phyloP scores from a whole-genome alignment of 2,329 filamentous ascomycete genomes.

The Epichloe scottii region DNA sequence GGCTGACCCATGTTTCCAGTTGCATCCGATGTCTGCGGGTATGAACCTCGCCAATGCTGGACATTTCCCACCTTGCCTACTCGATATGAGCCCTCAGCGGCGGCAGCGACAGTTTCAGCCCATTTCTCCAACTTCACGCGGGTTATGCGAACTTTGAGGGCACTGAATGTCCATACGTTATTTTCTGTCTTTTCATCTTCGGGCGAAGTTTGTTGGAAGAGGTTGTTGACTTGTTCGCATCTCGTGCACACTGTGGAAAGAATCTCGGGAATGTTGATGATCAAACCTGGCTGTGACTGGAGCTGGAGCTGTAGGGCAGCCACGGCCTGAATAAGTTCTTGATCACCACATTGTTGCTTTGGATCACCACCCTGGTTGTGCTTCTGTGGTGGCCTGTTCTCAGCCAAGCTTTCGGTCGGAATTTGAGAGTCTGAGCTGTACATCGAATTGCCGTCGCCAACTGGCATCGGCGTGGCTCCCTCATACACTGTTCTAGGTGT shows the following conservation, averaged over 20 bases:
- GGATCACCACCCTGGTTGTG: constrained; percentile 1
- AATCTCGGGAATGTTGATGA: constrained; percentile 31
- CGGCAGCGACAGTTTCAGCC: constrained; percentile 31
- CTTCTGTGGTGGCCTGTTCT: not conserved
- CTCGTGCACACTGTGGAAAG: constrained; percentile 27
- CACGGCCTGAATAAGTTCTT: constrained; percentile 26
- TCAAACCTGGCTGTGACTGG: constrained; percentile 29
- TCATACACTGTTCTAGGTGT: constrained; percentile 21
- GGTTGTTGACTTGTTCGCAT: constrained; percentile 30
- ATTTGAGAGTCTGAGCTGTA: constrained; percentile 15
- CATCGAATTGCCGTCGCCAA: constrained; percentile 11
- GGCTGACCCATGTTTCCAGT: not conserved
- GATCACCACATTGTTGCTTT: constrained; percentile 16
- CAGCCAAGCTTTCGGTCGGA: constrained; percentile 6
- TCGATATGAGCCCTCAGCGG: constrained; percentile 16
- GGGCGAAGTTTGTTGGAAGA: constrained; percentile 19
- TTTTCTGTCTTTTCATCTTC: constrained; percentile 25
- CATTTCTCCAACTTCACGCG: constrained; percentile 33
- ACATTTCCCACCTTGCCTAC: not conserved
- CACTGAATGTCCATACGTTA: constrained; percentile 36
- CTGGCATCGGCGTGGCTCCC: constrained; percentile 14
- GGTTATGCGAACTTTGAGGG: constrained; percentile 33
- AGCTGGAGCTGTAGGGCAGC: constrained; percentile 28
- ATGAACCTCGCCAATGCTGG: constrained; percentile 8
- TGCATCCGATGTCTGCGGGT: constrained; percentile 5